Evolutionary conservation across 2,329 filamentous ascomycete genomes (phyloP), one percentile per base, ranked within the genome.

Genomic region (Ophiosphaerella korrae): DNA sequence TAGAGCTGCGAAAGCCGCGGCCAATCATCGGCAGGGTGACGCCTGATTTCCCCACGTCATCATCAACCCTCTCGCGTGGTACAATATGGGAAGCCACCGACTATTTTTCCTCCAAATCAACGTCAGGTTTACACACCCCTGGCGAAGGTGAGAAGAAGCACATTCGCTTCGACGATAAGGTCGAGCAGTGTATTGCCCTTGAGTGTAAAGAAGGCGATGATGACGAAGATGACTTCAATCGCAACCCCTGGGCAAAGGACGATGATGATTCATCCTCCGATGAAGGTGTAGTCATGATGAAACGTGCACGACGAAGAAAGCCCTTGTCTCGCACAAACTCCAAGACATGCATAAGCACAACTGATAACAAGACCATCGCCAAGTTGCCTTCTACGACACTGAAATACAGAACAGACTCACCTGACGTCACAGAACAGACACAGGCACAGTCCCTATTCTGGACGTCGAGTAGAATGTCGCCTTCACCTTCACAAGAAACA

Each of bases 131-230:
- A 80, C 87, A 69, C 74, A 91, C 84, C 2, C 83, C 84, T 75
- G 84, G 77, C 42, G 66, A 71, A 6, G 74, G 83, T 7, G 87
- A 88, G 64, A 84, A 86, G 66, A 92, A 87, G 53, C 93, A 96
- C 71, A 97, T 99, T 59, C 90, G 96, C 67, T 99, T 99, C 74
- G 94, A 97, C 69, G 90, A 97, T 68, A 89, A 93, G 75, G 94
- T 99, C 2, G 88, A 92, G 71, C 93, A 97, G 71, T 97, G 92
- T 71, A 97, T 97, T 58, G 94, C 94, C 7, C 85, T 99, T 29
- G 92, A 97, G 31, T 82, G 86, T 62, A 95, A 95, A 75, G 86
- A 89, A 57, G 87, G 88, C 21, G 88, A 92, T 41, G 85, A 89
- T 9, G 86, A 90, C 42, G 74, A 77, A 33, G 73, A 77, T 31